Evolutionary conservation across 2,329 filamentous ascomycete species (phyloP), one percentile per base, ranked within the genome.

Genomic region (Corniculantispora saksenae): DNA sequence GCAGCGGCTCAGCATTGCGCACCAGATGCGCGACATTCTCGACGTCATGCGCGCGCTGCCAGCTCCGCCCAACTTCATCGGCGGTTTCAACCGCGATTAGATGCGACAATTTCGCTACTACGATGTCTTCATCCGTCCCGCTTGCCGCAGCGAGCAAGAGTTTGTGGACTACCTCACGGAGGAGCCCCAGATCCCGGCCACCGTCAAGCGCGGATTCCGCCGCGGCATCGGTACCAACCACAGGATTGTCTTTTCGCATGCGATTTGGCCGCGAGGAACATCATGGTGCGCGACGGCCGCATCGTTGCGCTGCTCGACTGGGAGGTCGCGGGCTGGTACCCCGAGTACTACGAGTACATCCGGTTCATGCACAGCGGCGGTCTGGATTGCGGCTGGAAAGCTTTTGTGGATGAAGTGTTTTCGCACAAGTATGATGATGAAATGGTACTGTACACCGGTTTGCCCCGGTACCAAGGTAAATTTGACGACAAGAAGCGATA

Each of bases 251-350:
- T 81, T 85, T 66, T 82, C 81, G 3, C 82, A 85, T 72, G 78
- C 2, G 83, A 86, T 69, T 71, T 86, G 23, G 78, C 72, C 40
- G 73, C 73, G 19, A 62, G 76, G 5, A 83, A 83, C 62, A 79
- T 83, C 47, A 68, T 83, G 8, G 70, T 75, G 9, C 67, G 66
- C 0, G 76, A 73, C 4, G 75, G 75, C 35, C 67, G 74, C 2
- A 70, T 81, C 15, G 73, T 74, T 57, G 80, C 75, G 12, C 75
- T 82, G 32, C 63, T 83, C 27, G 81, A 82, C 68, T 82, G 80
- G 80, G 80, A 82, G 68, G 71, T 73, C 19, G 73, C 78, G 17
- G 79, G 79, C 1, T 83, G 78, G 79, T 81, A 78, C 67, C 79
- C 78, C 2, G 68, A 71, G 9, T 77, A 75, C 59, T 82, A 70